Evolutionary conservation across 2,329 filamentous ascomycete genomes (phyloP).

Genomic region (Diaporthe helianthi): DNA sequence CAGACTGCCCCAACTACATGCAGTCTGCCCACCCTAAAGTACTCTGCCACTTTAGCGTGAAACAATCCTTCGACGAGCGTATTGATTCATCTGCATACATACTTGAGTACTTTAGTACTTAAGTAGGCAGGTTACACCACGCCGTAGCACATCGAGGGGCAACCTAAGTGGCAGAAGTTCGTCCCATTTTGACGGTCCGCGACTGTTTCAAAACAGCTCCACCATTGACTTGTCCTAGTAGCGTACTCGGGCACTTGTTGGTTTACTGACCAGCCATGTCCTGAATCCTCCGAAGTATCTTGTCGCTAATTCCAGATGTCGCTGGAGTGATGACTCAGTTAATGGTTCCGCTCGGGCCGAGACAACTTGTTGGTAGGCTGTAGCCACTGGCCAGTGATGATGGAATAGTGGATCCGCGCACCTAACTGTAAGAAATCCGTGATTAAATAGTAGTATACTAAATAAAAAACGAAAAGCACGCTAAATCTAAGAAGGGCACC

Average conservation of each 20-base stretch:
- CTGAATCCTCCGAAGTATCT: background rate
- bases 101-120: too few species aligned
- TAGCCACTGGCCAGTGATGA: too few species aligned
- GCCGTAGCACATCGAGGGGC: constrained; percentile 9
- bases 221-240: background rate
- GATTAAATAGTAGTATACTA: too few species aligned
- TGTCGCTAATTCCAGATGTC: too few species aligned
- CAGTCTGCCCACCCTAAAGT: too few species aligned
- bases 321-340: background rate
- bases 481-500: too few species aligned
- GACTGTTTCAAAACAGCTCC: constrained; percentile 6
- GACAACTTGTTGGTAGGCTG: too few species aligned
- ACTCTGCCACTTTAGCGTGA: constrained; percentile 1
- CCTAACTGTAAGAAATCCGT: too few species aligned
- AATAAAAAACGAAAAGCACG: too few species aligned
- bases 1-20: background rate
- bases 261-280: background rate
- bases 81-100: constrained; percentile 1
- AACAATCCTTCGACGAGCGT: constrained; percentile 11
- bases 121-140: background rate
- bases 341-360: background rate
- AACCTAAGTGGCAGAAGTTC: constrained; percentile 8
- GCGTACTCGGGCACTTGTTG: background rate
- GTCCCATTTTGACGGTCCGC: constrained; percentile 4
- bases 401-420: too few species aligned